Evolutionary conservation across 2,329 filamentous ascomycete genomes (phyloP).

Genomic region (Ophiosphaerella narmari): DNA sequence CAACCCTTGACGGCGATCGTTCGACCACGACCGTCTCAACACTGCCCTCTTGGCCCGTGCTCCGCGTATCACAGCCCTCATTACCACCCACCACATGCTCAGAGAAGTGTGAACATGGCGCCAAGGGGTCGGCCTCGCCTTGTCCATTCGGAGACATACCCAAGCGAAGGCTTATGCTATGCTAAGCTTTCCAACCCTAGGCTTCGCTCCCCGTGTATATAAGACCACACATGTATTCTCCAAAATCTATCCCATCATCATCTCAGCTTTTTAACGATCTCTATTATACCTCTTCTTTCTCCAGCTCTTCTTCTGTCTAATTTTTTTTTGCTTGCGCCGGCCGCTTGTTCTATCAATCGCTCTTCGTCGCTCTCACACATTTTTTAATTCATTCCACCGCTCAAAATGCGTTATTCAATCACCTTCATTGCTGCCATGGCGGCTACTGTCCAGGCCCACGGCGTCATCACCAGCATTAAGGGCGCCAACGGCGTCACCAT

Average conservation of each 20-base stretch:
- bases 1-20: slow-evolving; percentile 20
- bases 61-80: slow-evolving; percentile 27
- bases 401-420: slow-evolving; percentile 56
- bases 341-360: slow-evolving; percentile 36
- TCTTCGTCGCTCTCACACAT: neutral
- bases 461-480: slow-evolving; percentile 60
- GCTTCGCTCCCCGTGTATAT: slow-evolving; percentile 25
- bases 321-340: slow-evolving; percentile 42
- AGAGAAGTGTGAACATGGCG: slow-evolving; percentile 4
- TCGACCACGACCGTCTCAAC: slow-evolving; percentile 36
- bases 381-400: slow-evolving; percentile 12
- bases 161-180: slow-evolving; percentile 32
- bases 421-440: slow-evolving; percentile 53
- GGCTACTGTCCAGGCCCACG: slow-evolving; percentile 59
- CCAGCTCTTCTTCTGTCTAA: slow-evolving; percentile 27
- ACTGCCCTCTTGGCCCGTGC: slow-evolving; percentile 14
- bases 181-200: slow-evolving; percentile 33
- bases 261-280: slow-evolving; percentile 35
- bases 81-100: slow-evolving; percentile 14
- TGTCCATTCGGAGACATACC: slow-evolving; percentile 8
- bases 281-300: too few species aligned
- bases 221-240: slow-evolving; percentile 21
- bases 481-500: slow-evolving; percentile 67
- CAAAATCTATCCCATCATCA: slow-evolving; percentile 27
- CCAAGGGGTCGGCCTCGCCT: slow-evolving; percentile 1